Evolutionary conservation across 352 stramenopile genomes (phyloP).

Genomic region (Phytophthora citrophthora): DNA sequence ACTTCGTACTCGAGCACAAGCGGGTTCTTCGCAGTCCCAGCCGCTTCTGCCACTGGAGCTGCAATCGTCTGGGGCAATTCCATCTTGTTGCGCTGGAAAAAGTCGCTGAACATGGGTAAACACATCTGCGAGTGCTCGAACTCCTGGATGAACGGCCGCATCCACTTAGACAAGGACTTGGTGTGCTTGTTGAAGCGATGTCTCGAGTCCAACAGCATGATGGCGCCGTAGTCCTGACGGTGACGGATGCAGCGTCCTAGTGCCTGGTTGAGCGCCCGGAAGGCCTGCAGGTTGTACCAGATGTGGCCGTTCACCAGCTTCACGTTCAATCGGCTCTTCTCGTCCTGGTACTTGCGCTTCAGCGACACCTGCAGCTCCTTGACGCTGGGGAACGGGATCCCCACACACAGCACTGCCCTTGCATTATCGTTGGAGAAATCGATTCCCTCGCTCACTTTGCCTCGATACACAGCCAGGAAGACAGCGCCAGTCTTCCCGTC

Average conservation of each 20-base stretch:
- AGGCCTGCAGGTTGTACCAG: slow-evolving; percentile 98
- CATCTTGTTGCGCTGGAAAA: slow-evolving; percentile 65
- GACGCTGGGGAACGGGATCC: slow-evolving; percentile 97
- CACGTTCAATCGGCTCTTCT: slow-evolving; percentile 67
- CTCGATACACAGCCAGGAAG: slow-evolving; percentile 98
- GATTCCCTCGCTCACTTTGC: slow-evolving; percentile 98
- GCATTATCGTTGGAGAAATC: slow-evolving; percentile 99
- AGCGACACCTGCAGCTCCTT: slow-evolving; percentile 92
- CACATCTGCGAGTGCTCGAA: slow-evolving; percentile 72
- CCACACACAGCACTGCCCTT: slow-evolving; percentile 97
- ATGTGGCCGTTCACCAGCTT: slow-evolving; percentile 70
- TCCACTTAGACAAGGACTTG: slow-evolving; percentile 83
- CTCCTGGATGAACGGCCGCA: slow-evolving; percentile 74
- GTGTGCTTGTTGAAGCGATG: slow-evolving; percentile 70
- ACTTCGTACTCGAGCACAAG: slow-evolving; percentile 42
- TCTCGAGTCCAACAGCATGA: slow-evolving; percentile 96
- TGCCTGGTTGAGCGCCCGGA: slow-evolving; percentile 99
- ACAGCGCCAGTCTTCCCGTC: slow-evolving; percentile 83
- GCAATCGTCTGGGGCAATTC: slow-evolving; percentile 44
- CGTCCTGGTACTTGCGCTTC: slow-evolving; percentile 85
- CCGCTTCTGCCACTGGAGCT: slow-evolving; percentile 5
- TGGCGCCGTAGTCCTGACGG: slow-evolving; percentile 96
- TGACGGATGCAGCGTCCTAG: slow-evolving; percentile 99
- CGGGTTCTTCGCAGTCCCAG: slow-evolving; percentile 3
- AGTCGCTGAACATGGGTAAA: slow-evolving; percentile 62